A percentile compares a stretch with the other conserved stretches of the same genome.
Evolutionary conservation across 2,329 filamentous ascomycete species (phyloP).

Genomic region (Xenosphaeropsis pyriputrescens): DNA sequence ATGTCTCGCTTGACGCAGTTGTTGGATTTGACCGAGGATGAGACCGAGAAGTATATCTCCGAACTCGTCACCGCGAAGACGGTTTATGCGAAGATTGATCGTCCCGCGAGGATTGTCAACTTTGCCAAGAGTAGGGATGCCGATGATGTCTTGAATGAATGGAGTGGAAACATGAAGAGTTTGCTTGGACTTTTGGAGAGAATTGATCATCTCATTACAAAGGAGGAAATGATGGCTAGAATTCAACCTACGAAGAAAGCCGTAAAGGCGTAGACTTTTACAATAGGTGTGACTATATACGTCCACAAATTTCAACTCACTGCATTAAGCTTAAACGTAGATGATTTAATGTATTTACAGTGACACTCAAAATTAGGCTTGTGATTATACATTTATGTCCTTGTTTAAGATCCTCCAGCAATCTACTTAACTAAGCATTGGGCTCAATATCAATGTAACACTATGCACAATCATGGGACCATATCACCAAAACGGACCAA

Average conservation of each 20-base stretch:
- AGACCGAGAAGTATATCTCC: constrained; percentile 98
- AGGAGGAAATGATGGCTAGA: constrained; percentile 99
- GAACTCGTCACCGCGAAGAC: constrained; percentile 96
- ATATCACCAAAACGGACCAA: too few species aligned
- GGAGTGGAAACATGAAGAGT: constrained; percentile 97
- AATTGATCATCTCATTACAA: constrained; percentile 96
- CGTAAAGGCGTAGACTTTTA: constrained; percentile 16
- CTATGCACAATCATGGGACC: too few species aligned
- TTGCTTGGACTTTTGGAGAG: constrained; percentile 72
- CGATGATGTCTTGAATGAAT: constrained; percentile 94
- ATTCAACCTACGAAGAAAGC: constrained; percentile 53
- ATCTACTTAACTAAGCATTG: too few species aligned
- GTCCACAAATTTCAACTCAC: too few species aligned
- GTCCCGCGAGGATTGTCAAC: constrained; percentile 79
- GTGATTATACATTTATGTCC: too few species aligned
- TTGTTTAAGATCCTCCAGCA: too few species aligned
- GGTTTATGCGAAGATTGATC: constrained; percentile 93
- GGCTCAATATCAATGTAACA: too few species aligned
- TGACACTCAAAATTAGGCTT: too few species aligned
- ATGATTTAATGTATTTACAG: too few species aligned
- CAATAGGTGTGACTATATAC: too few species aligned
- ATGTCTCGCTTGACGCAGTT: constrained; percentile 83
- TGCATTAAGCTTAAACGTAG: too few species aligned
- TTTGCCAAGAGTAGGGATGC: constrained; percentile 92
- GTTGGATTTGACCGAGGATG: constrained; percentile 81